Conservation (phyloP, 352 stramenopile genomes). For the Achlya hypogyna region DNA sequence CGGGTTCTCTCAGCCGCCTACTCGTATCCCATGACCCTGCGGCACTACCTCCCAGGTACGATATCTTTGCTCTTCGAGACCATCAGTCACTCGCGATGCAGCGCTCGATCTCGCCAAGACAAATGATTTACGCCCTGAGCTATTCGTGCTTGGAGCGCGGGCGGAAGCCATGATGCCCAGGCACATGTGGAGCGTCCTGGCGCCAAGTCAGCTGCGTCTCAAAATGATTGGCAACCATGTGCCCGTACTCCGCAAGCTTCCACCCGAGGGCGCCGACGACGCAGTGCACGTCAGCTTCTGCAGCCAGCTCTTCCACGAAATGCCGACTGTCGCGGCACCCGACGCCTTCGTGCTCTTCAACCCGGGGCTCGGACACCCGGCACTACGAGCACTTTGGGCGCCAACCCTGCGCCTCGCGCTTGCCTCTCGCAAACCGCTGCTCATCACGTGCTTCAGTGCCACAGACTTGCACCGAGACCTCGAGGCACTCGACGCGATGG, state of each 20-base stretch:
- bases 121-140: conserved; percentile 3
- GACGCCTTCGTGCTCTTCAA: conserved; percentile 69
- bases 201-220: conserved; percentile 34
- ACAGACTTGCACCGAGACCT: conserved; percentile 55
- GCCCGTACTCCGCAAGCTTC: conserved; percentile 27
- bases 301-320: conserved; percentile 5
- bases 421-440: conserved; percentile 31
- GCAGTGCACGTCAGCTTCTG: not conserved
- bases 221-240: conserved; percentile 63
- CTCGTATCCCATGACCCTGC: conserved; percentile 59
- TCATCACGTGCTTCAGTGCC: conserved; percentile 58
- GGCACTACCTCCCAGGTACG: conserved; percentile 24
- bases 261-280: conserved; percentile 30
- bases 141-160: conserved; percentile 57
- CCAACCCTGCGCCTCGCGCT: conserved; percentile 46
- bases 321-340: conserved; percentile 17
- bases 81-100: not conserved
- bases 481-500: conserved; percentile 30
- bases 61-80: not conserved
- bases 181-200: conserved; percentile 48
- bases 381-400: conserved; percentile 37
- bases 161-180: conserved; percentile 67
- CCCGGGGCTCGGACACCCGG: conserved; percentile 49
- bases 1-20: conserved; percentile 56
- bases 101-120: not conserved